Conservation (phyloP, 306 rosid genomes). For the Gillenia trifoliata region DNA sequence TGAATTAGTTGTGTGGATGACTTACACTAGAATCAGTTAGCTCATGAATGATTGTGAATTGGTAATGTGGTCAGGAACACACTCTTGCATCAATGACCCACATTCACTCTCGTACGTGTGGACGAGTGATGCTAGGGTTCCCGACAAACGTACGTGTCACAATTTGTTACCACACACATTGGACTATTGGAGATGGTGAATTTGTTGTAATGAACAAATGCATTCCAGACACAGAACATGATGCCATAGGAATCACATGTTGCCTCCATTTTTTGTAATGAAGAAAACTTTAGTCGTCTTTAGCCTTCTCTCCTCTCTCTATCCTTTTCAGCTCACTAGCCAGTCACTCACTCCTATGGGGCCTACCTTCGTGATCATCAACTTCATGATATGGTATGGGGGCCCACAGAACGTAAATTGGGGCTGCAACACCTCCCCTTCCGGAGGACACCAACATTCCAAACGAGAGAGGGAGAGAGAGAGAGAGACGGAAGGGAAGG, state of each 20-base stretch:
- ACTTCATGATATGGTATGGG: background rate
- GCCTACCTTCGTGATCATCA: conserved; percentile 6
- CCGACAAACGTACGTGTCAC: conserved; percentile 21
- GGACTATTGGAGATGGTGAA: conserved; percentile 14
- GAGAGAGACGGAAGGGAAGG: conserved; percentile 23
- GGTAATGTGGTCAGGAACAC: background rate
- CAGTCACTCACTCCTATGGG: background rate
- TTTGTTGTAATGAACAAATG: conserved; percentile 1
- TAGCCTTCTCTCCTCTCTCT: background rate
- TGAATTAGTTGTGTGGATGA: too few species aligned
- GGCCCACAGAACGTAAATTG: background rate
- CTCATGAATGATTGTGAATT: too few species aligned
- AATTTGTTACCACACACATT: conserved; percentile 16
- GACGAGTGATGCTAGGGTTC: background rate
- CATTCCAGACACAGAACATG: conserved; percentile 31
- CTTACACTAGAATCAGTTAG: too few species aligned
- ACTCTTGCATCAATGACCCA: background rate
- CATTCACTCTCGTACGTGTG: background rate
- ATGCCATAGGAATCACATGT: conserved; percentile 51
- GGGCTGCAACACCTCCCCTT: background rate
- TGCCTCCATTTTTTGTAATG: conserved; percentile 25
- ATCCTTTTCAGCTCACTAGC: conserved; percentile 21
- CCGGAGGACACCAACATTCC: conserved; percentile 15
- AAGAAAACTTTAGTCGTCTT: conserved; percentile 11
- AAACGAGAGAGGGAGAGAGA: conserved; percentile 7